Evolutionary conservation across 495 filamentous ascomycete species (phyloP), one percentile per base, ranked within the genome.

Genomic region (Ascodesmis nigricans): DNA sequence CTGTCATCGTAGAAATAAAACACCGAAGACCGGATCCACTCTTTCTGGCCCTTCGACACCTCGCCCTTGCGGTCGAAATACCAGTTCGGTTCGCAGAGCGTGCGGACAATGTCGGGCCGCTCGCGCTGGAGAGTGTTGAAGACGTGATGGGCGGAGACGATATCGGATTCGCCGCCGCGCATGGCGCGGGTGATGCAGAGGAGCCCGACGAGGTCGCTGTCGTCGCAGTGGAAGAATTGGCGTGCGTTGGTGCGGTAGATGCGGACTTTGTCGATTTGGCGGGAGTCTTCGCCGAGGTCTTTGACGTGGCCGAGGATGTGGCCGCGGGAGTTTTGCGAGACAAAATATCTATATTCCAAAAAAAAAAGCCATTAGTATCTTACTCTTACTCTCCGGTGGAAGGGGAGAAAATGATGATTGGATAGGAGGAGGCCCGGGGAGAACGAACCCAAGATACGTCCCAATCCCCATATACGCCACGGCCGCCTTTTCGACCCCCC

Each of bases 1-100:
- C 63, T 57, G 6, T 45, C 55, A 29, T 64, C 56, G 9, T 71
- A 80, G 1, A 82, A 58, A 51, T 79, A 90, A 24, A 91, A 62
- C 2, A 91, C 69, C 17, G 66, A 65, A 15, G 69, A 69, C 20
- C 65, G 63, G 50, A 84, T 76, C 47, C 67, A 92, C 33, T 73
- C 69, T 23, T 82, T 69, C 55, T 91, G 60, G 18, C 76, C 79
- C 23, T 62, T 58, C 21, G 64, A 71, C 1, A 65, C 69, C 58
- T 91, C 82, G 27, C 82, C 82, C 56, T 92, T 92, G 40, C 81
- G 77, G 53, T 92, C 82, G 49, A 92, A 87, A 57, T 87, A 90
- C 81, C 82, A 92, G 45, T 75, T 69, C 0, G 80, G 78, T 38
- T 69, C 55, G 2, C 73, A 72, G 31, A 92, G 59, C 21, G 67